These are phyloP conservation scores for Scenedesmus sp. DNA, from an alignment of 163 green algal genomes.

Conservation along the genomic window DNA sequence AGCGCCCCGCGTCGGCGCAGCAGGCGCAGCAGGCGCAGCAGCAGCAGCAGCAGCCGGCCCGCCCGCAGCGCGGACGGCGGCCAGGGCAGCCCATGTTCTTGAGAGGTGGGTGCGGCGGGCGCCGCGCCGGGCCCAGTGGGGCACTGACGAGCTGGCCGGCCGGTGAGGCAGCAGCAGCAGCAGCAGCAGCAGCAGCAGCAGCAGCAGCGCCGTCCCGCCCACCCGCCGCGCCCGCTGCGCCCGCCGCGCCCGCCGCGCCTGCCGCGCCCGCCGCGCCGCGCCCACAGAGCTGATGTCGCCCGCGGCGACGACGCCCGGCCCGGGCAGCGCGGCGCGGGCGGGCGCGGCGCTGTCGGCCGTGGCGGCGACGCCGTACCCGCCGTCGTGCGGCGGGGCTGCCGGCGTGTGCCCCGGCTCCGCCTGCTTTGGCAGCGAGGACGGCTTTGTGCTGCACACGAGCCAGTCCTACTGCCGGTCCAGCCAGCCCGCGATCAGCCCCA, in stretches of 20 bases:
- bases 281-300: constrained; percentile 23
- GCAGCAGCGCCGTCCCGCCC: too few relatives aligned
- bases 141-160: neutral
- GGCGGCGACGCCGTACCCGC: too few relatives aligned
- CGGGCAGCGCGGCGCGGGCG: neutral
- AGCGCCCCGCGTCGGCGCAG: constrained; percentile 2
- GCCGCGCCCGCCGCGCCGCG: neutral
- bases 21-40: neutral
- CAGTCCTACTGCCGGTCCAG: constrained; percentile 35
- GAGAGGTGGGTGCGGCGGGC: too few relatives aligned
- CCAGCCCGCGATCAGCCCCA: constrained; percentile 40
- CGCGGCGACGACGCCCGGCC: neutral
- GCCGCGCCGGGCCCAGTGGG: too few relatives aligned
- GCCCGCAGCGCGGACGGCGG: neutral
- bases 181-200: constrained; percentile 6
- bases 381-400: too few relatives aligned
- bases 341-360: too few relatives aligned
- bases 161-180: constrained; percentile 10
- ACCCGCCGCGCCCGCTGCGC: neutral
- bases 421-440: constrained; percentile 5
- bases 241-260: neutral
- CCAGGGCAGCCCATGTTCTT: too few relatives aligned
- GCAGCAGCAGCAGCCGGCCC: neutral
- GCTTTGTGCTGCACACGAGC: constrained; percentile 44
- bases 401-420: too few relatives aligned